Percentiles rank a stretch among this genome's conserved stretches.
phyloP scores from a whole-genome alignment of 495 filamentous ascomycete genomes.

The Parathielavia hyrcaniae region DNA sequence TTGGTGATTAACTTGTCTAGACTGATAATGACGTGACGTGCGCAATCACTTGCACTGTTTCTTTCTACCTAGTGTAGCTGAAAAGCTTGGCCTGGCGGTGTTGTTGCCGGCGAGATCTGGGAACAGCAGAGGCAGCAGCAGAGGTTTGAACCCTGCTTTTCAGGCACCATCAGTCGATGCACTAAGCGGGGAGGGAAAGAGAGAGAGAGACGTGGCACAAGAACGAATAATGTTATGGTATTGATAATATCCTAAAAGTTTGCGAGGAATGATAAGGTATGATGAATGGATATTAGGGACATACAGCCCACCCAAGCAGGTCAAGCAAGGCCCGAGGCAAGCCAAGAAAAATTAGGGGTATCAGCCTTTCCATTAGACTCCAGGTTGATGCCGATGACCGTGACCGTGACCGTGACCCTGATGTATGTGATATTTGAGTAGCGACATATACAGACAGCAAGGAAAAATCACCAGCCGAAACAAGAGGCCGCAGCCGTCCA shows the following conservation, averaged over 20 bases:
- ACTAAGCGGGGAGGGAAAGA: no score
- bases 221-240: no score
- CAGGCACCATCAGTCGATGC: no score
- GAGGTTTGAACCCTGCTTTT: background rate
- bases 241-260: background rate
- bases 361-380: background rate
- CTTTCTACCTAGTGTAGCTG: no score
- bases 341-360: background rate
- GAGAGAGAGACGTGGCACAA: no score
- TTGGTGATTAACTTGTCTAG: background rate
- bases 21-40: constrained; percentile 1
- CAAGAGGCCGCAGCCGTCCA: no score
- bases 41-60: constrained; percentile 7
- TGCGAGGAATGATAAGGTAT: background rate
- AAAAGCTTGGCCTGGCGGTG: background rate
- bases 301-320: no score
- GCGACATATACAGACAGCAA: background rate
- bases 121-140: background rate
- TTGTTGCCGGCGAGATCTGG: background rate
- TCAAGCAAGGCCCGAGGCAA: background rate
- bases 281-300: background rate
- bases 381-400: background rate
- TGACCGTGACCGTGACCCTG: no score
- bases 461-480: background rate
- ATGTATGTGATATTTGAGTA: background rate